Conservation (phyloP, 495 filamentous ascomycete species). For the Pseudoneurospora amorphoporcata region DNA sequence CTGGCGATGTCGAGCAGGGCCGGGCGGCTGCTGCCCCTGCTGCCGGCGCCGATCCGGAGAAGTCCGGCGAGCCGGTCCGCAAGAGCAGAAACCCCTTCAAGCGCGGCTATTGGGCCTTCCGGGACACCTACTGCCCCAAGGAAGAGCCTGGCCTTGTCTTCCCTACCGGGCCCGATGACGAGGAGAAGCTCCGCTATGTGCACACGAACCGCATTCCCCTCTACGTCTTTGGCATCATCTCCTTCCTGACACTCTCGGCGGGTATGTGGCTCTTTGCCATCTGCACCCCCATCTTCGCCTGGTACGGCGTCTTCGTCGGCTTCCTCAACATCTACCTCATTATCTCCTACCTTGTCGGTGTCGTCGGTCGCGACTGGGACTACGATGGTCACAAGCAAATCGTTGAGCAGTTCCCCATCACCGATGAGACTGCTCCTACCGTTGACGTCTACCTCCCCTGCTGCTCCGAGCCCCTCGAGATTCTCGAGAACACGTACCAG, state of each 20-base stretch:
- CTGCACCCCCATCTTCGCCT: constrained; percentile 20
- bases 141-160: constrained; percentile 20
- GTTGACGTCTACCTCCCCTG: constrained; percentile 26
- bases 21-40: not conserved
- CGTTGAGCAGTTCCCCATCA: constrained; percentile 17
- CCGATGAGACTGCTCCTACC: constrained; percentile 18
- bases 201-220: constrained; percentile 22
- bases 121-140: constrained; percentile 19
- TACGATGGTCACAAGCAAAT: constrained; percentile 10
- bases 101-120: constrained; percentile 9
- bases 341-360: constrained; percentile 24
- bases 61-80: not conserved
- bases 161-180: constrained; percentile 19
- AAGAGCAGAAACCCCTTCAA: constrained; percentile 10
- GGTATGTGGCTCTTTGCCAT: constrained; percentile 26
- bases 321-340: constrained; percentile 27
- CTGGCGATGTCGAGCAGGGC: constrained; percentile 5
- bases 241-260: constrained; percentile 21
- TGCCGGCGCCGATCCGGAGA: constrained; percentile 6
- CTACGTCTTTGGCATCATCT: constrained; percentile 23
- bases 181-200: constrained; percentile 21
- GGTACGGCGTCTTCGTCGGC: constrained; percentile 24
- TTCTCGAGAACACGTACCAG: constrained; percentile 25
- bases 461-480: constrained; percentile 24
- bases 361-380: constrained; percentile 23